Percentiles rank a stretch among this genome's conserved stretches.
These are phyloP conservation scores for Viola odorata DNA, from an alignment of 345 rosid genomes.

Conservation along the genomic window DNA sequence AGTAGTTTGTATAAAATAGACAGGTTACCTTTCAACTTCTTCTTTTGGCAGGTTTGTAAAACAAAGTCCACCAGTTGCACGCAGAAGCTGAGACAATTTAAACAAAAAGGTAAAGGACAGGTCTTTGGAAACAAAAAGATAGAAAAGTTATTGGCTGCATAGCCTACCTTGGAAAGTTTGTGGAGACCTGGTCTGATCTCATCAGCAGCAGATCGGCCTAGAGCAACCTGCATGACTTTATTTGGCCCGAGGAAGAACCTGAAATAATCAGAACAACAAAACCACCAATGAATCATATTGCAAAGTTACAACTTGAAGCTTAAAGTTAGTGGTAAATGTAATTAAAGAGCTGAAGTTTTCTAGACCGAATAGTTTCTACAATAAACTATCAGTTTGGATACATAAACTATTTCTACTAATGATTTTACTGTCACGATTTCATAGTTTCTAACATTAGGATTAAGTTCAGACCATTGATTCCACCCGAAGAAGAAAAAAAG, in stretches of 20 bases:
- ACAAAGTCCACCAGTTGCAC: slow-evolving; percentile 75
- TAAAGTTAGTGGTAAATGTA: too few relatives aligned
- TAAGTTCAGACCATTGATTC: neutral
- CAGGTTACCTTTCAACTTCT: slow-evolving; percentile 70
- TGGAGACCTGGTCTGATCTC: slow-evolving; percentile 67
- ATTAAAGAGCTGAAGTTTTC: too few relatives aligned
- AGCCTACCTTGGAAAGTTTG: slow-evolving; percentile 72
- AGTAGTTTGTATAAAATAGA: neutral
- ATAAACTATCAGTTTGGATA: too few relatives aligned
- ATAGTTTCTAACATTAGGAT: too few relatives aligned
- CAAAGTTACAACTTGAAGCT: too few relatives aligned
- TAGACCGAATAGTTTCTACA: too few relatives aligned
- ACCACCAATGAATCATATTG: neutral
- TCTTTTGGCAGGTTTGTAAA: slow-evolving; percentile 74
- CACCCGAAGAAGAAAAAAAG: neutral
- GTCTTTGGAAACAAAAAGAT: neutral
- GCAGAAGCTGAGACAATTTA: slow-evolving; percentile 46
- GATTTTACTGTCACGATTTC: too few relatives aligned
- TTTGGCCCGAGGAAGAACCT: slow-evolving; percentile 96
- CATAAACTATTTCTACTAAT: too few relatives aligned
- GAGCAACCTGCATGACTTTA: slow-evolving; percentile 93
- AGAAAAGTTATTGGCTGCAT: slow-evolving; percentile 1
- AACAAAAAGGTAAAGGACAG: neutral
- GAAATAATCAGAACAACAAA: neutral
- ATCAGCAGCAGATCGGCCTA: slow-evolving; percentile 87